Conservation (phyloP, 2,329 filamentous ascomycete species). For the Metarhizium rileyi region DNA sequence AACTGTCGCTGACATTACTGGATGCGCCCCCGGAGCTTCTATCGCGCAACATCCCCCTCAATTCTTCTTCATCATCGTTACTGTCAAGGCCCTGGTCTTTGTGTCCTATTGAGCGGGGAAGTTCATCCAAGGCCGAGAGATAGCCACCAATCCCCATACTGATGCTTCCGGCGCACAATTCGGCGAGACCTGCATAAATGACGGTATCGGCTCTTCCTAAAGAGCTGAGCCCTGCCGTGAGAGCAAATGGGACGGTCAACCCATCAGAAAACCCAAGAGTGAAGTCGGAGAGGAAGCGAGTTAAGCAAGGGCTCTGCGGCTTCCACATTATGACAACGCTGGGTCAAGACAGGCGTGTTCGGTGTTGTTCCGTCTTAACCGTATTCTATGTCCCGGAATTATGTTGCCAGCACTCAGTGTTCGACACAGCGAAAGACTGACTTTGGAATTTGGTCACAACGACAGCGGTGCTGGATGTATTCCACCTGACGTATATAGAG, state of each 20-base stretch:
- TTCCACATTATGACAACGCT: conserved; percentile 10
- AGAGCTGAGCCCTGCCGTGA: conserved; percentile 58
- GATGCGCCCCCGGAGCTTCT: neutral
- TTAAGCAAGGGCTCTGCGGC: conserved; percentile 18
- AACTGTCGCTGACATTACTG: conserved; percentile 5
- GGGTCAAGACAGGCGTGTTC: neutral
- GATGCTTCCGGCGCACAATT: conserved; percentile 61
- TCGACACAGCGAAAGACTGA: neutral
- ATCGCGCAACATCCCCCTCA: conserved; percentile 16
- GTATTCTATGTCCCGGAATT: neutral
- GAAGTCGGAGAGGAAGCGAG: conserved; percentile 48
- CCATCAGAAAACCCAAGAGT: conserved; percentile 68
- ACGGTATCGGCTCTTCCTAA: conserved; percentile 52
- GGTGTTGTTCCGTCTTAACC: too few relatives aligned
- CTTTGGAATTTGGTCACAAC: neutral
- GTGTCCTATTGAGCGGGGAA: conserved; percentile 6
- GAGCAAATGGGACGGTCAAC: conserved; percentile 64
- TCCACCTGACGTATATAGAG: neutral
- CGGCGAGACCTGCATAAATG: conserved; percentile 59
- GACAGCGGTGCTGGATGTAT: neutral
- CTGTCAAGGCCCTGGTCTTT: neutral
- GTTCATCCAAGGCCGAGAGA: conserved; percentile 43
- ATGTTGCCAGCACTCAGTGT: neutral
- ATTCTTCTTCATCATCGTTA: conserved; percentile 13
- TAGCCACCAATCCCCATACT: conserved; percentile 67